phyloP scores from a whole-genome alignment of 345 rosid genomes.

The Moringa oleifera region DNA sequence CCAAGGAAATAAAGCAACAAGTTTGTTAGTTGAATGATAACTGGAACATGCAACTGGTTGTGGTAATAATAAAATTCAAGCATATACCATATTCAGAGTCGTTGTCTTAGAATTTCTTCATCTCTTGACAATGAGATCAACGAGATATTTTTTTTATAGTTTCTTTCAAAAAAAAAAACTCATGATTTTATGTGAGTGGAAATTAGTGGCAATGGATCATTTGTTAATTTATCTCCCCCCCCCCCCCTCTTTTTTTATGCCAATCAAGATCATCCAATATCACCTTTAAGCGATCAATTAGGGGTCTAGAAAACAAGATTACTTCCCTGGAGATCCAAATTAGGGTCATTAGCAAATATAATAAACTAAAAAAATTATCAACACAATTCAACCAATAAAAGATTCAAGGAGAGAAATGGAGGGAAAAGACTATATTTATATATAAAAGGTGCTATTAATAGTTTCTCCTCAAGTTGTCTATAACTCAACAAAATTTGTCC shows the following conservation, averaged over 20 bases:
- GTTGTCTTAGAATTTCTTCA: background rate
- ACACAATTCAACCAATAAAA: no score
- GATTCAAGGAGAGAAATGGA: no score
- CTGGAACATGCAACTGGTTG: constrained; percentile 1
- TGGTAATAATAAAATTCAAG: constrained; percentile 1
- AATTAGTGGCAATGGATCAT: background rate
- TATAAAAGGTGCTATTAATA: background rate
- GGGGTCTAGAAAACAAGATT: no score
- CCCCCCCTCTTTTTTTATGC: no score
- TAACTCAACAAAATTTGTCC: background rate
- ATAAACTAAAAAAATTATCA: no score
- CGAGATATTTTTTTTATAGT: background rate
- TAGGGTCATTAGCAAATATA: background rate
- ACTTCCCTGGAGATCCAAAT: background rate
- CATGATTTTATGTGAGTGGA: background rate
- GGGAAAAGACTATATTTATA: no score
- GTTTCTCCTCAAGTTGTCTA: background rate
- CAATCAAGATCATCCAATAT: background rate
- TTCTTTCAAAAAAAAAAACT: background rate
- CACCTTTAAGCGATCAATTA: background rate
- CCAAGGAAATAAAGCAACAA: background rate
- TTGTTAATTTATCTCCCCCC: no score
- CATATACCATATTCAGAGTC: background rate
- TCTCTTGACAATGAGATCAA: background rate
- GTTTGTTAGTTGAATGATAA: background rate